Evolutionary conservation across 768 basidiomycete species (phyloP), one percentile per base, ranked within the genome.

Genomic region (Dentipellis sp.): DNA sequence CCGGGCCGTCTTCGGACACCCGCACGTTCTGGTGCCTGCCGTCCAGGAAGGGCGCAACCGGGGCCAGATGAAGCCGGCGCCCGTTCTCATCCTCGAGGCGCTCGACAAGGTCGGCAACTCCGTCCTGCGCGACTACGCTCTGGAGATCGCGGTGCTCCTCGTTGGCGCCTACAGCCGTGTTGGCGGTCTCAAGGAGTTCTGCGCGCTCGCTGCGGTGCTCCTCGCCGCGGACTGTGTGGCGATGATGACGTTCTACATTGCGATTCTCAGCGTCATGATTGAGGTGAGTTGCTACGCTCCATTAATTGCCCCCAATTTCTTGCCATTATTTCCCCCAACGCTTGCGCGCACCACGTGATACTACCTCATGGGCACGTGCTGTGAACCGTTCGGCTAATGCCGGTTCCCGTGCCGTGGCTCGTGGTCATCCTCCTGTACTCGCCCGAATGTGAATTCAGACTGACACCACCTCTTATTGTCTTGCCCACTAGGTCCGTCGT

Each of bases 221-320:
- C 76, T 99, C 50, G 78, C 78, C 9, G 77, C 94, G 47, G 97
- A 99, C 68, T 97, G 94, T 67, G 65, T 93, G 34, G 76, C 92
- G 69, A 80, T 97, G 59, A 88, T 87, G 71, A 92, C 92, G 0
- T 95, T 97, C 71, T 87, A 95, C 66, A 79, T 90, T 0, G 85
- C 90, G 1, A 82, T 97, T 53, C 74, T 99, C 53, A 86, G 83
- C n/a, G 78, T 99, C 68, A 97, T 98, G 88, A 86, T 98, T 58
- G 95, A 99, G 78, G 92, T 92, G 54, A 54, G 77, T 65, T 34
- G 9, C 47, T 11, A 3, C 29, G 29, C 29, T 29, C 29, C 29
- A 29, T 29, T 29, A 29, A 29, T 29, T 29, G 29, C 10, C 10
- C 21, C 12, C 8, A 6, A 29, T 29, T 29, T 29, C 29, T 12